A percentile compares a stretch with the other conserved stretches of the same genome.
Evolutionary conservation across 805 yeast genomes (phyloP).

Genomic region (Aciculoconidium aculeatum): DNA sequence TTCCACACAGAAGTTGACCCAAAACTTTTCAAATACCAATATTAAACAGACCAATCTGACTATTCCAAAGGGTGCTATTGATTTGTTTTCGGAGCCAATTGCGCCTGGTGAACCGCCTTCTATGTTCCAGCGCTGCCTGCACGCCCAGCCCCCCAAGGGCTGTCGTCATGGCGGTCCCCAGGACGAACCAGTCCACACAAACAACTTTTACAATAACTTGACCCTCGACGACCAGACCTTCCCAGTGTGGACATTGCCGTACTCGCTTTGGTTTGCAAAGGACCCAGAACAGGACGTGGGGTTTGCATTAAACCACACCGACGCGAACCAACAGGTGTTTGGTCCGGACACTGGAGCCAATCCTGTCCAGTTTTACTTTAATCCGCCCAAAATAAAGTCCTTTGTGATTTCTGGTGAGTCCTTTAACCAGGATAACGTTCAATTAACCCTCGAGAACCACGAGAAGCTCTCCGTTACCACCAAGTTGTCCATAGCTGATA

Average conservation of each 20-base stretch:
- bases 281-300: conserved; percentile 47
- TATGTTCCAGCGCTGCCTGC: conserved; percentile 30
- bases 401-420: conserved; percentile 38
- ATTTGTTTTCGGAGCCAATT: conserved; percentile 40
- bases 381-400: conserved; percentile 62
- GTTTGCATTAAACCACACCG: conserved; percentile 61
- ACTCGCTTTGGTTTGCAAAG: conserved; percentile 62
- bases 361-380: conserved; percentile 59
- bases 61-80: conserved; percentile 26
- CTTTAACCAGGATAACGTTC: conserved; percentile 14
- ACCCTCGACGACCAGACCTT: conserved; percentile 58
- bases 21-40: conserved; percentile 15
- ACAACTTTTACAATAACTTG: conserved; percentile 73
- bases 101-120: conserved; percentile 39
- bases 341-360: conserved; percentile 54
- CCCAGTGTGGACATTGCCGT: conserved; percentile 81
- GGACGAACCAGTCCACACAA: conserved; percentile 56
- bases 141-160: conserved; percentile 31
- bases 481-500: conserved; percentile 10
- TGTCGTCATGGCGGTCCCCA: conserved; percentile 13
- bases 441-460: conserved; percentile 19
- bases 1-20: too few species aligned
- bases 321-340: conserved; percentile 53
- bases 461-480: conserved; percentile 29
- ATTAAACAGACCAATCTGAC: conserved; percentile 14